A percentile compares a stretch with the other conserved stretches of the same genome.
phyloP scores from a whole-genome alignment of 2,329 filamentous ascomycete genomes.

The Cladosporium halotolerans region DNA sequence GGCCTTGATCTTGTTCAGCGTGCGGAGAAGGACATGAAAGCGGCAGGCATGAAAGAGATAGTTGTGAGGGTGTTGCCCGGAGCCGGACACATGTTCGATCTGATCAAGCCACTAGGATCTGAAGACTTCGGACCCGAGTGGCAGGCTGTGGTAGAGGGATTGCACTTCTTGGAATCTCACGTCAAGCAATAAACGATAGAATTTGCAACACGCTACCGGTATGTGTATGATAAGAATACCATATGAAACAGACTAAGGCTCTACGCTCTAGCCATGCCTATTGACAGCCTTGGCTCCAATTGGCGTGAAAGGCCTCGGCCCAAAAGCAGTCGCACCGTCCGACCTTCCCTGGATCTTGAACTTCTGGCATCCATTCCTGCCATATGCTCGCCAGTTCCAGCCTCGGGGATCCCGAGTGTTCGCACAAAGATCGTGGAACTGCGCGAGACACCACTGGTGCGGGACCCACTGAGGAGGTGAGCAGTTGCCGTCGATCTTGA shows the following conservation, averaged over 20 bases:
- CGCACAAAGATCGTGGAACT: slow-evolving; percentile 22
- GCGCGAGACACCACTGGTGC: slow-evolving; percentile 18
- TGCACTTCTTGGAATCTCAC: slow-evolving; percentile 16
- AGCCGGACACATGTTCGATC: slow-evolving; percentile 19
- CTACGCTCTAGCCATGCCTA: too few species aligned
- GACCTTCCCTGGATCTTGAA: not conserved
- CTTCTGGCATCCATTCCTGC: slow-evolving; percentile 2
- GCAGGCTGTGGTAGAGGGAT: slow-evolving; percentile 14
- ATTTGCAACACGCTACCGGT: too few species aligned
- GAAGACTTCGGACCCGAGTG: slow-evolving; percentile 15
- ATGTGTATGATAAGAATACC: too few species aligned
- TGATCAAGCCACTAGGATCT: slow-evolving; percentile 14
- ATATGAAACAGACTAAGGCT: not conserved
- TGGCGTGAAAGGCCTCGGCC: not conserved
- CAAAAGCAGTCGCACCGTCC: not conserved
- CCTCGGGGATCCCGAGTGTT: not conserved
- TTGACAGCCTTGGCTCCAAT: not conserved
- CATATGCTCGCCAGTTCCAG: not conserved
- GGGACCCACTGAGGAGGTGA: slow-evolving; percentile 20
- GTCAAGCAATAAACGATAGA: not conserved
- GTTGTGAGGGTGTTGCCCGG: slow-evolving; percentile 14
- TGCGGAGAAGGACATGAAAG: slow-evolving; percentile 15
- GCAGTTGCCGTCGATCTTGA: slow-evolving; percentile 16
- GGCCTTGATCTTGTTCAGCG: slow-evolving; percentile 13
- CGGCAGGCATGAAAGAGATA: slow-evolving; percentile 14